Base-by-base conservation (phyloP, 768 basidiomycete species). In the Auriculariales sp. region DNA sequence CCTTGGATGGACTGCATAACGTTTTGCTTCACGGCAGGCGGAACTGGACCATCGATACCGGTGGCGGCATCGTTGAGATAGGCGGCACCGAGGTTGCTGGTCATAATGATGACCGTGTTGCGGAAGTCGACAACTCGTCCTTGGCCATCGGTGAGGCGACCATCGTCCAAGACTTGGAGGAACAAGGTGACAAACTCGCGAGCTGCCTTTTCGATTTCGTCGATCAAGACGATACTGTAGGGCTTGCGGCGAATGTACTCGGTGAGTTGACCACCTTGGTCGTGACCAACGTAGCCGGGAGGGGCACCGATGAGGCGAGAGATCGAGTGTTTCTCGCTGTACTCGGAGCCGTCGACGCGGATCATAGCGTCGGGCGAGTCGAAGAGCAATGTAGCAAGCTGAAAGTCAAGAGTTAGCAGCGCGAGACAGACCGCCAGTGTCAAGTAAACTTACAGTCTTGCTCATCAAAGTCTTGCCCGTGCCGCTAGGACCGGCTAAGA, bases 61-160 rank as follows among this genome's bases (percentile, higher is more conserved):
- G 39, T 7, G 3, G 72, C 73, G 70, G 83, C 74, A 46, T 88
- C 87, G 50, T 83, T 78, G 44, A 89, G 70, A 65, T 74, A 84
- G 19, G 71, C 69, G 4, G 86, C 83, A 36, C 88, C 92, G 17
- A 94, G 72, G 61, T 97, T 97, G 46, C 87, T 90, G 3, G 92
- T 94, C 79, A 94, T 85, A 64, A 92, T 85, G 62, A 94, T 89
- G 59, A 94, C 86, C 1, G 89, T 88, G 61, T 92, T 93, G 51
- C 81, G 73, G 73, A 90, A 91, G 64, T 88, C 83, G 17, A 88
- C 78, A 34, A 88, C 70, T 53, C 85, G 79, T n/a, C 91, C 91
- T 65, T 93, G 90, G 5, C 90, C 85, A 57, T 94, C 91, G 19
- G 92, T 94, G 54, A 94, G 71, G 36, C 86, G 79, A 9, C 92